Conservation (phyloP, 2,329 filamentous ascomycete genomes). For the Sphaerostilbella broomeana region DNA sequence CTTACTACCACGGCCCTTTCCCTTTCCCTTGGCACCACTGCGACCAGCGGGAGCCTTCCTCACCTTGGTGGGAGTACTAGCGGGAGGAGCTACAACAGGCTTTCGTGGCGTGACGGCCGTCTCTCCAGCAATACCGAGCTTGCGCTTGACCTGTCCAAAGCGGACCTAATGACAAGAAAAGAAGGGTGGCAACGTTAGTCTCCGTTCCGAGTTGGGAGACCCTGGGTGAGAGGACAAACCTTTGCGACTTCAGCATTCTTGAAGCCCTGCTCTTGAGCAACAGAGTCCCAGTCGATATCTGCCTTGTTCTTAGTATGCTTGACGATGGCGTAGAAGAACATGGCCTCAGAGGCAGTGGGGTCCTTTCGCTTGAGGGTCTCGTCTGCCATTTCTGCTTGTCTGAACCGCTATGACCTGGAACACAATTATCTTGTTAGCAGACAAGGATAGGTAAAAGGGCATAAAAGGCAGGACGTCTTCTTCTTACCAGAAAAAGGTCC, state of each 20-base stretch:
- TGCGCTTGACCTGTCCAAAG: slow-evolving; percentile 44
- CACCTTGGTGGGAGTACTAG: slow-evolving; percentile 23
- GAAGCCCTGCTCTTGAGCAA: slow-evolving; percentile 37
- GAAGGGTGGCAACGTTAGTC: not conserved
- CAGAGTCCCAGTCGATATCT: slow-evolving; percentile 42
- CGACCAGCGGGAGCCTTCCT: slow-evolving; percentile 23
- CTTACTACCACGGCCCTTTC: slow-evolving; percentile 16
- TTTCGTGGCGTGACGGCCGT: slow-evolving; percentile 18
- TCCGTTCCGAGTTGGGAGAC: too few relatives aligned
- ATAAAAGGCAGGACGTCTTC: too few relatives aligned
- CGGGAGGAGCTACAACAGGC: slow-evolving; percentile 14
- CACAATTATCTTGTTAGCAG: too few relatives aligned
- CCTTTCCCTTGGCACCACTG: slow-evolving; percentile 19
- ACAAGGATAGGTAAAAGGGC: too few relatives aligned
- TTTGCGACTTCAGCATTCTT: slow-evolving; percentile 41
- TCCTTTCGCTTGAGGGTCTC: slow-evolving; percentile 24
- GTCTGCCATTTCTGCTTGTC: slow-evolving; percentile 26
- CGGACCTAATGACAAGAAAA: slow-evolving; percentile 29
- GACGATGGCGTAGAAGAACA: slow-evolving; percentile 40
- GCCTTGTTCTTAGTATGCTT: slow-evolving; percentile 37
- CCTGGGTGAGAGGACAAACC: slow-evolving; percentile 26
- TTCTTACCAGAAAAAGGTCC: too few relatives aligned
- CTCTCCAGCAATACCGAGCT: slow-evolving; percentile 37
- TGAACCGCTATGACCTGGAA: too few relatives aligned
- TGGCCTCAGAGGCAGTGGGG: slow-evolving; percentile 35